phyloP scores from a whole-genome alignment of 306 rosid genomes.

The Chamaecrista fasciculata region DNA sequence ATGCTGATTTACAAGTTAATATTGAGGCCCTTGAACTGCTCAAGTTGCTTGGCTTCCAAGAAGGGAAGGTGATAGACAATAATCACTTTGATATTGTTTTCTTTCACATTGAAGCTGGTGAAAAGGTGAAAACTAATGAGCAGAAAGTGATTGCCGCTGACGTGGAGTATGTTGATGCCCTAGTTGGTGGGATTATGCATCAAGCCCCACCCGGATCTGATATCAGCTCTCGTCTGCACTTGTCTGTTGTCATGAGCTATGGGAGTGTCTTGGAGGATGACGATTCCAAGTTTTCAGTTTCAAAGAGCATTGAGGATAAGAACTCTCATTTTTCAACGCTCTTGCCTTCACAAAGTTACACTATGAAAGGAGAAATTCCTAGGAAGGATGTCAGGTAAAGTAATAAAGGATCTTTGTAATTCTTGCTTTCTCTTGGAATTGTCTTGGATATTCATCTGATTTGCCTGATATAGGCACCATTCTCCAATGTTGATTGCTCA shows the following conservation, averaged over 20 bases:
- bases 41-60: conserved; percentile 76
- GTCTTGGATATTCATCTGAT: conserved; percentile 21
- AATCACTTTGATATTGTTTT: conserved; percentile 71
- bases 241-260: conserved; percentile 75
- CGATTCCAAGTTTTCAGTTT: conserved; percentile 49
- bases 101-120: conserved; percentile 72
- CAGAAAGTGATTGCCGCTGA: conserved; percentile 39
- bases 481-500: conserved; percentile 86
- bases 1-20: conserved; percentile 30
- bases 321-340: conserved; percentile 48
- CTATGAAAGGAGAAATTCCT: conserved; percentile 70
- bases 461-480: conserved; percentile 59
- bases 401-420: conserved; percentile 14
- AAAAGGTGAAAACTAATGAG: conserved; percentile 35
- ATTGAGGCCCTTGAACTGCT: conserved; percentile 51
- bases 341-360: conserved; percentile 79
- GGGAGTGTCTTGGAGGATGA: conserved; percentile 54
- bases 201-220: conserved; percentile 60
- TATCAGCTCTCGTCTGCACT: conserved; percentile 68
- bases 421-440: conserved; percentile 24
- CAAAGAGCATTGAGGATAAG: conserved; percentile 33
- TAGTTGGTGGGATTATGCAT: conserved; percentile 63
- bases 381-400: conserved; percentile 71
- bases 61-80: conserved; percentile 51
- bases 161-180: conserved; percentile 54